Base-by-base conservation (phyloP, 345 rosid species). In the Arabidopsis suecica region DNA sequence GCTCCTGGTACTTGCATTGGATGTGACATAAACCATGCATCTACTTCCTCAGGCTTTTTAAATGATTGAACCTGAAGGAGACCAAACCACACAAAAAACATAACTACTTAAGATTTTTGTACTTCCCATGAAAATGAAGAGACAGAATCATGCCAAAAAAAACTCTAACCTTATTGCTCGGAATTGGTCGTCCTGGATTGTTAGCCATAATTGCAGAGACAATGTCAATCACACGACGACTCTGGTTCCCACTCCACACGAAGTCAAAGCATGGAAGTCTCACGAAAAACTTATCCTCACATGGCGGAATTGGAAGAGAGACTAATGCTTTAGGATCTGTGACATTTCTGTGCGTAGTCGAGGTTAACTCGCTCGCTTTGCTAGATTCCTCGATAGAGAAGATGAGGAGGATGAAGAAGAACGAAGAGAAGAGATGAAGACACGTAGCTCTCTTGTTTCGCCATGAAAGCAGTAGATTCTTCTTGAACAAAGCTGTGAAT, bases 241-340 rank as follows among this genome's bases (percentile, higher is more conserved):
- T 91, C 18, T 61, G 84, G 56, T 90, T 94, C 10, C 98, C 97
- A 79, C 96, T 94, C 97, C 96, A 94, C 1, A 88, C 62, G 75
- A 94, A 94, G 85, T 94, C 98, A 47, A 65, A 84, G 64, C 97
- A 94, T 5, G 95, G 95, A 36, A 30, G 63, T 65, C 54, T 86
- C 44, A 80, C 47, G 79, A 64, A 87, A 65, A 81, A 87, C 83
- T 86, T 91, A 23, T 83, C 91, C 85, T 94, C 96, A 75, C 98
- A 94, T 9, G 94, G 86, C 5, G 84, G 93, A 66, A 94, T 90
- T 7, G 96, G 55, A 28, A 86, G 87, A 3, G 81, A 76, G 3
- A 81, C 76, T 22, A 81, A 71, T 6, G 87, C 49, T 44, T 54
- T 32, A 0, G 97, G 98, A 50, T 90, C 87, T 0, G 55, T 75